Evolutionary conservation across 1,139 yeast genomes (phyloP), one percentile per base, ranked within the genome.

Genomic region (Dujonia santamariae): DNA sequence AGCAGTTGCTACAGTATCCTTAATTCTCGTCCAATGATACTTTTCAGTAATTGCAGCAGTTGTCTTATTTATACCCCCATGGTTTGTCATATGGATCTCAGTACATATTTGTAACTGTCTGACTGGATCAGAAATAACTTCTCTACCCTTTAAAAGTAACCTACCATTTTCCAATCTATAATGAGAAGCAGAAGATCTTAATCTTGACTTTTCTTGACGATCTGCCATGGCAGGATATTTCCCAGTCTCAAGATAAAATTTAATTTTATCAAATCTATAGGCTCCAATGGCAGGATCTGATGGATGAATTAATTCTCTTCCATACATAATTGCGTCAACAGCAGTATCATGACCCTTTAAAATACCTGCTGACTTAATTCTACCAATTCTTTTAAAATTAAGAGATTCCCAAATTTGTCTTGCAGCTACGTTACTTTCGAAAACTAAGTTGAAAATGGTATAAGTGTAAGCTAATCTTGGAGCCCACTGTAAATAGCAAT

Each of bases 11-110:
- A 86, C 96, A 0, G 96, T 87, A 42, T 80, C 88, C 57, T 92
- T 90, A 42, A 92, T 85, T 33, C 95, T 75, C 1, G 88, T 76
- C 97, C 97, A 92, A 54, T 87, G 95, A 49, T 83, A 92, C 45
- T 76, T 75, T 43, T 85, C 94, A 1, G 94, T 75, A 15, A 92
- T 78, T 24, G 73, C 63, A 0, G 92, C 67, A 0, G 97, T 88
- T 1, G 95, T 82, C 49, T 82, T 85, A 58, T 92, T 92, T 41
- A 92, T 87, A n/a, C 97, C 97, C 4, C 83, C 84, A 53, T 88
- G 97, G 37, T 74, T 74, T 13, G 75, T 63, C 44, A 72, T 53
- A 54, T 90, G 97, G 12, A 77, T 59, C 32, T 78, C 82, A n/a
- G 78, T 70, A 30, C 92, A 86, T 23, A 90, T 80, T 42, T 78